phyloP scores from a whole-genome alignment of 1,284 basidiomycete genomes.

The Vanrija humicola region DNA sequence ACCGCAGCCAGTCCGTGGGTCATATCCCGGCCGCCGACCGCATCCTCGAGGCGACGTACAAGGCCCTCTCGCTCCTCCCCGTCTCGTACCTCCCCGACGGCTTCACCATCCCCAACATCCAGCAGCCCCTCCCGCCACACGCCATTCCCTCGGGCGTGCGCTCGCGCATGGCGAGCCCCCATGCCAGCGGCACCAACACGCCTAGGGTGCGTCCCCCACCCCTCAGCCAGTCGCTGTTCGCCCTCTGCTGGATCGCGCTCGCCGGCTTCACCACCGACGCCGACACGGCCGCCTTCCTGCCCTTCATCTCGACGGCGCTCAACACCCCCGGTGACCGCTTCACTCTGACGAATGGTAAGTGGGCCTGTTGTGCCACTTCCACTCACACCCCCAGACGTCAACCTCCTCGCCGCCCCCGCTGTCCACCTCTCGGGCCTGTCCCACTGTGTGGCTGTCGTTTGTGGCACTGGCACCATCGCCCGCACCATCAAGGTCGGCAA shows the following conservation, averaged over 20 bases:
- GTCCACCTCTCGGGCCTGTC: conserved; percentile 24
- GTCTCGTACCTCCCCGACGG: conserved; percentile 22
- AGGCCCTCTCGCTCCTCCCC: conserved; percentile 35
- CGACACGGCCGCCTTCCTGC: conserved; percentile 27
- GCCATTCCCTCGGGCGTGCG: neutral
- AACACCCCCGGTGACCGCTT: conserved; percentile 16
- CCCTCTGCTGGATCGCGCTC: conserved; percentile 38
- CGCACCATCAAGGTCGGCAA: conserved; percentile 28
- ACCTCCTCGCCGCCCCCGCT: conserved; percentile 42
- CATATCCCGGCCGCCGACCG: conserved; percentile 29
- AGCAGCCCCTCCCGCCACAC: neutral
- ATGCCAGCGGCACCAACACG: conserved; percentile 10
- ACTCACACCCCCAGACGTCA: conserved; percentile 32
- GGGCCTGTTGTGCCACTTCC: neutral
- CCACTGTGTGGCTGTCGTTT: conserved; percentile 37
- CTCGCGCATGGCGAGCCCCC: conserved; percentile 4
- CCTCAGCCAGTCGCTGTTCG: conserved; percentile 27
- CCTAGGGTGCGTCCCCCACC: conserved; percentile 16
- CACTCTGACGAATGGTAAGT: conserved; percentile 39
- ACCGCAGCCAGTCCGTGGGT: conserved; percentile 33
- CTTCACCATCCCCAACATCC: conserved; percentile 18
- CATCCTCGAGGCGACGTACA: conserved; percentile 40
- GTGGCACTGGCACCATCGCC: conserved; percentile 41
- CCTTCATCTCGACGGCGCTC: conserved; percentile 20
- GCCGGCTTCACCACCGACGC: conserved; percentile 30